Evolutionary conservation across 768 basidiomycete genomes (phyloP).

Genomic region (Lyophyllum shimeji): DNA sequence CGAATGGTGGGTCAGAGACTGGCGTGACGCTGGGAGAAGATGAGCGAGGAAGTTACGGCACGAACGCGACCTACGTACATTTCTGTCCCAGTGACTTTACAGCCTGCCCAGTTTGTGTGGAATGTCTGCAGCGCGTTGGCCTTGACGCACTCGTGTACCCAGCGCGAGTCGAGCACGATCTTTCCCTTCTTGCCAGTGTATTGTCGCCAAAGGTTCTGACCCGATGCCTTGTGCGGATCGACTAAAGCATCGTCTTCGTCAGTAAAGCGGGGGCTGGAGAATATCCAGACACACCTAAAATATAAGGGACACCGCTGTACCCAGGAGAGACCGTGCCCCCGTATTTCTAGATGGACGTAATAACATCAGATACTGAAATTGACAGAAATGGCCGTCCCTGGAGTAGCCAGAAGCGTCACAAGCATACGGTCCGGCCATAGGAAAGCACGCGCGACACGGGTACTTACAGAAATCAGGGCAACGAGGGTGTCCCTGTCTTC

Average conservation of each 20-base stretch:
- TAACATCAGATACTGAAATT: background rate
- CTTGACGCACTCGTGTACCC: conserved; percentile 79
- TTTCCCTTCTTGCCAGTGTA: conserved; percentile 81
- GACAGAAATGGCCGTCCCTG: background rate
- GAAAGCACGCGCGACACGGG: conserved; percentile 6
- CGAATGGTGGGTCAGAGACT: conserved; percentile 16
- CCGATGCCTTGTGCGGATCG: conserved; percentile 74
- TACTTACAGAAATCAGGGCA: conserved; percentile 65
- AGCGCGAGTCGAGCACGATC: conserved; percentile 68
- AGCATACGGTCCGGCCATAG: background rate
- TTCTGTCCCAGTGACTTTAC: conserved; percentile 77
- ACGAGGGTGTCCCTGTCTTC: conserved; percentile 63
- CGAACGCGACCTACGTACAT: conserved; percentile 51
- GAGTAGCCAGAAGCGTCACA: background rate
- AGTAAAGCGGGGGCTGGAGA: conserved; percentile 1
- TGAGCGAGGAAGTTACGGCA: background rate
- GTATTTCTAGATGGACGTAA: conserved; percentile 54
- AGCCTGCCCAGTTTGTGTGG: conserved; percentile 75
- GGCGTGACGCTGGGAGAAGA: conserved; percentile 14
- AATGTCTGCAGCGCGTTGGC: conserved; percentile 70
- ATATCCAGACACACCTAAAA: conserved; percentile 58
- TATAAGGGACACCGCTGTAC: conserved; percentile 78
- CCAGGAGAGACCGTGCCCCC: conserved; percentile 73
- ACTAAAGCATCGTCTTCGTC: conserved; percentile 42
- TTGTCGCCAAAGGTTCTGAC: conserved; percentile 79